phyloP scores from a whole-genome alignment of 2,329 filamentous ascomycete species.

The Alternaria tenuissima region DNA sequence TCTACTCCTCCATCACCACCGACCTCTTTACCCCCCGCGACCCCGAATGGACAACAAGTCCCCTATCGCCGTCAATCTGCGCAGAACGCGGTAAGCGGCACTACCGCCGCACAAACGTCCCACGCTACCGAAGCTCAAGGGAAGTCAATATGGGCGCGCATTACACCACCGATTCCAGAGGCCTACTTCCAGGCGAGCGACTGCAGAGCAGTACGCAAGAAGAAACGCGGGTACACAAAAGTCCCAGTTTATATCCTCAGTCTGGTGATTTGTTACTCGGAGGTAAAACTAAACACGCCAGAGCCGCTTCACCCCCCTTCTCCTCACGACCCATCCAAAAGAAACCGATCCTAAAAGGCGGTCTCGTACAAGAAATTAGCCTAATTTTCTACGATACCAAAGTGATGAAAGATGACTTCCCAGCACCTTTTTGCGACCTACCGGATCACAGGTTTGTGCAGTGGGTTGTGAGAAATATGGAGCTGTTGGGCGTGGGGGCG shows the following conservation, averaged over 20 bases:
- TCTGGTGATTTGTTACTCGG: background rate
- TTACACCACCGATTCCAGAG: background rate
- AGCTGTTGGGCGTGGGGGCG: background rate
- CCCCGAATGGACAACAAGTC: background rate
- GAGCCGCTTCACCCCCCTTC: background rate
- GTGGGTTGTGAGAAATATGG: constrained; percentile 1
- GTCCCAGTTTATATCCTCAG: background rate
- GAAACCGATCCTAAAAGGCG: background rate
- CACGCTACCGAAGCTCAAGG: background rate
- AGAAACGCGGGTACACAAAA: background rate
- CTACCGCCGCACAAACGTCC: background rate
- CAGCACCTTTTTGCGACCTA: background rate
- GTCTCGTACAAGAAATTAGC: background rate
- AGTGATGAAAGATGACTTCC: background rate
- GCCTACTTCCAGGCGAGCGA: background rate
- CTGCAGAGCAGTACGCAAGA: background rate
- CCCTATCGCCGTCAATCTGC: background rate
- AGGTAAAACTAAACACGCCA: background rate
- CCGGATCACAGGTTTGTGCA: background rate
- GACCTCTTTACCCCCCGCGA: background rate
- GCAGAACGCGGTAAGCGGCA: background rate
- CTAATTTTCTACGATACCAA: background rate
- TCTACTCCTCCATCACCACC: background rate
- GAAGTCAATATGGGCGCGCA: background rate
- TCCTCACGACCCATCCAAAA: background rate